Conservation (phyloP, 2,329 filamentous ascomycete genomes). For the Trichoderma sp. region DNA sequence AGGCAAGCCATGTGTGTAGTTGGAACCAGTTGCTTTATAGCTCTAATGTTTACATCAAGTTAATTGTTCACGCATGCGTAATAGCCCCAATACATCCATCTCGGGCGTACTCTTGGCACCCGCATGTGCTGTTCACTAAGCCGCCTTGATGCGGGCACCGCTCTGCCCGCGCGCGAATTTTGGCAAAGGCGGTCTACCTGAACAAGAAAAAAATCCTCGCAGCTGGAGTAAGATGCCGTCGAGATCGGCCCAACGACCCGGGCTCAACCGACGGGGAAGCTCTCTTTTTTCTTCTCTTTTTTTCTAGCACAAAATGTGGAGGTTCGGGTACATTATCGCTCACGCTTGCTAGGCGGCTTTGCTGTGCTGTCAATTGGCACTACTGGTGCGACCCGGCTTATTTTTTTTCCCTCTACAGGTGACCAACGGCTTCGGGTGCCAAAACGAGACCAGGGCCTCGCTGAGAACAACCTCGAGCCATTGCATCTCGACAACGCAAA, state of each 20-base stretch:
- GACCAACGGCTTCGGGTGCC: conserved; percentile 18
- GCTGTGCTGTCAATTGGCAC: not conserved
- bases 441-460: conserved; percentile 10
- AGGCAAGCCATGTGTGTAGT: not conserved
- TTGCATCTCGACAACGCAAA: not conserved
- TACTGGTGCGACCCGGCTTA: not conserved
- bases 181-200: conserved; percentile 28
- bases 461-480: conserved; percentile 16
- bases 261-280: conserved; percentile 15
- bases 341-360: not conserved
- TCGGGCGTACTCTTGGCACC: conserved; percentile 3
- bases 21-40: not conserved
- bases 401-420: not conserved
- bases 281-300: not conserved
- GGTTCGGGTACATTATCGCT: not conserved
- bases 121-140: conserved; percentile 17
- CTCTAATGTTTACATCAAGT: not conserved
- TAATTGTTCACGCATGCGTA: not conserved
- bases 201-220: not conserved
- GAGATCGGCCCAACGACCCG: conserved; percentile 27
- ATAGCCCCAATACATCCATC: not conserved
- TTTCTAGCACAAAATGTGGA: not conserved
- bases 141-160: conserved; percentile 19
- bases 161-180: conserved; percentile 28
- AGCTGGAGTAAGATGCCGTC: conserved; percentile 5